Base-by-base conservation (phyloP, 331 rosid species). In the Quercus tomentella region DNA sequence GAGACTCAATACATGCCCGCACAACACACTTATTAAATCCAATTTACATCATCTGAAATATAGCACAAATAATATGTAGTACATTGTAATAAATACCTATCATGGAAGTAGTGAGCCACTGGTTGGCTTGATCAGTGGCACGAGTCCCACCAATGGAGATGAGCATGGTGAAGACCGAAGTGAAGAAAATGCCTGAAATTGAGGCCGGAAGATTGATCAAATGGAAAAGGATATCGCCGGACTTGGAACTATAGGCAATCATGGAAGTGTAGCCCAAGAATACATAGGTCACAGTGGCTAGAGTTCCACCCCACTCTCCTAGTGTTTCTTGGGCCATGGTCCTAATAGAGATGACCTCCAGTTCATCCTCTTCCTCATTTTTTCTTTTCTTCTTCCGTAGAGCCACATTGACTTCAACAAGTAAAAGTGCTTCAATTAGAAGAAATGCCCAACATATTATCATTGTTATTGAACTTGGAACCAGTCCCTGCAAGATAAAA, bases 281-380 rank as follows among this genome's bases (percentile, higher is more conserved):
- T 75, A 88, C 83, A 86, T 87, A 88, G 26, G 87, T 79, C 76
- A 84, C 7, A 73, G 88, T 86, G 55, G 89, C 93, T 68, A 92
- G 17, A 79, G 82, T 73, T 78, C 93, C 93, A 76, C 93, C 96
- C 83, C 84, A 87, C 17, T 87, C 86, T 23, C 97, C 97, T 55
- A 90, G 84, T 54, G 91, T 89, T 83, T 89, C 97, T 78, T 90
- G 92, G 43, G 93, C 96, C 97, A 92, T 92, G 28, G 92, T 92
- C 72, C 88, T 89, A 8, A 90, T 74, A 18, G 96, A 92, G 83
- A 92, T 84, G 23, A 88, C 86, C 80, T 87, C 91, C 79, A 90
- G 70, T 9, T 87, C 92, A 71, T 78, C 82, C 26, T 26, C 81
- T 56, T 76, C 73, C 70, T 65, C 86, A 75, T 65, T 84, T 54